Percentiles rank a stretch among this genome's conserved stretches.
Evolutionary conservation across 441 rosid genomes (phyloP).

Genomic region (Biscutella laevigata): DNA sequence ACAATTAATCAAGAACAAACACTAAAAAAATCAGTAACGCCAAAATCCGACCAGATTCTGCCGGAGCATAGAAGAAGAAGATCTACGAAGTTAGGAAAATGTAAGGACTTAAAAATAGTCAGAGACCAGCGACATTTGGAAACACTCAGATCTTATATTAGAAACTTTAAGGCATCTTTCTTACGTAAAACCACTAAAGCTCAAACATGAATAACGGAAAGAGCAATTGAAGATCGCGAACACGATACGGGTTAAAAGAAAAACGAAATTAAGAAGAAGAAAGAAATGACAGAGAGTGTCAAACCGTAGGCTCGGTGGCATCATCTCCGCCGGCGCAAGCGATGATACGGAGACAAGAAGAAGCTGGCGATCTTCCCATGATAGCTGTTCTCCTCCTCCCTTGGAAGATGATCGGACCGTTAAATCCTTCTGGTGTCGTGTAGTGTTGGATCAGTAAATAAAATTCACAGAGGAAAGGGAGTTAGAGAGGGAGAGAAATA

Average conservation of each 20-base stretch:
- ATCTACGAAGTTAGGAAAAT: neutral
- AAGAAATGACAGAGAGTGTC: neutral
- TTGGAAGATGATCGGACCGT: conserved; percentile 13
- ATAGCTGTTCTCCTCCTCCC: neutral
- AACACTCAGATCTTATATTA: conserved; percentile 19
- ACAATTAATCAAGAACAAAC: neutral
- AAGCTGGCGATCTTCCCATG: conserved; percentile 74
- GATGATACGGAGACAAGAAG: conserved; percentile 77
- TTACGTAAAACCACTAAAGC: neutral
- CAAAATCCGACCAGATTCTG: conserved; percentile 17
- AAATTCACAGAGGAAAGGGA: too few species aligned
- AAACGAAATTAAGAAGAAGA: neutral
- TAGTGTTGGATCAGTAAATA: conserved; percentile 20
- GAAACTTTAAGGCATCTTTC: conserved; percentile 4
- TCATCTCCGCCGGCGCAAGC: conserved; percentile 60
- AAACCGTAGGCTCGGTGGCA: conserved; percentile 35
- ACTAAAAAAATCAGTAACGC: neutral
- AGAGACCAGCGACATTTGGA: neutral
- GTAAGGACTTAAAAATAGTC: too few species aligned
- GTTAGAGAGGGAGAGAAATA: neutral
- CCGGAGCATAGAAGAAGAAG: neutral
- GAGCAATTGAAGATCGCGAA: neutral
- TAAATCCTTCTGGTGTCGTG: conserved; percentile 6
- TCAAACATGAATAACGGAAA: neutral
- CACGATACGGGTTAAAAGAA: too few species aligned